Evolutionary conservation across 2,329 filamentous ascomycete species (phyloP).

Genomic region (Zelopaecilomyces penicillatus): DNA sequence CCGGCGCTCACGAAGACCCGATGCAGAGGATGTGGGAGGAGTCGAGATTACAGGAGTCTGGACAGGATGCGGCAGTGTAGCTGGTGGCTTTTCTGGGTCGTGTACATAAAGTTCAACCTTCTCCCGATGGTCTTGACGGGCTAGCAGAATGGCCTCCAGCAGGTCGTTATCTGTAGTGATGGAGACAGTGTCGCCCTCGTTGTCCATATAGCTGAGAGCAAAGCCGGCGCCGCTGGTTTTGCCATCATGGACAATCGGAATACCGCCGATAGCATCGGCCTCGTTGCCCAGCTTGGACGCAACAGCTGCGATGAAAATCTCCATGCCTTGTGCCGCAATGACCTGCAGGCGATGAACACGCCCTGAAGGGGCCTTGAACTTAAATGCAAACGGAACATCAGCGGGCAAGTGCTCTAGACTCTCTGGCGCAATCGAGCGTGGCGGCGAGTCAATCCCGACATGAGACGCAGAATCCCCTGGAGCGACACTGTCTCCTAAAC

Average conservation of each 20-base stretch:
- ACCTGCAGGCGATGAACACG: constrained; percentile 90
- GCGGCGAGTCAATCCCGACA: constrained; percentile 69
- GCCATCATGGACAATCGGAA: constrained; percentile 69
- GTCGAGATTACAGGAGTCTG: constrained; percentile 27
- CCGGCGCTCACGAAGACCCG: constrained; percentile 43
- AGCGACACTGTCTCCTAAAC: constrained; percentile 71
- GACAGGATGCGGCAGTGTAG: constrained; percentile 47
- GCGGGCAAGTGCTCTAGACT: constrained; percentile 48
- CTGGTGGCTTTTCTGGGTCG: constrained; percentile 80
- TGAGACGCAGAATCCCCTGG: constrained; percentile 95
- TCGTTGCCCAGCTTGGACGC: constrained; percentile 78
- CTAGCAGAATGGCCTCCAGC: constrained; percentile 78
- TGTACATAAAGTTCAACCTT: constrained; percentile 98
- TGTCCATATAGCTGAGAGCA: constrained; percentile 90
- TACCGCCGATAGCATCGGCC: constrained; percentile 73
- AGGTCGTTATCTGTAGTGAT: constrained; percentile 95
- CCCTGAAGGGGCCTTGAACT: constrained; percentile 95
- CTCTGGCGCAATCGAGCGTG: constrained; percentile 52
- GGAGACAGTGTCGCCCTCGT: constrained; percentile 92
- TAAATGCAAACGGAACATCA: constrained; percentile 87
- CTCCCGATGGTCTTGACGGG: constrained; percentile 67
- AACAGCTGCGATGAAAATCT: constrained; percentile 68
- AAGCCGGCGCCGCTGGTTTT: constrained; percentile 71
- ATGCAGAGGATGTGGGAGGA: constrained; percentile 37
- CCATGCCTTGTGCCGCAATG: constrained; percentile 69